Base-by-base conservation (phyloP, 2,329 filamentous ascomycete genomes). In the Cryphonectria radicalis region DNA sequence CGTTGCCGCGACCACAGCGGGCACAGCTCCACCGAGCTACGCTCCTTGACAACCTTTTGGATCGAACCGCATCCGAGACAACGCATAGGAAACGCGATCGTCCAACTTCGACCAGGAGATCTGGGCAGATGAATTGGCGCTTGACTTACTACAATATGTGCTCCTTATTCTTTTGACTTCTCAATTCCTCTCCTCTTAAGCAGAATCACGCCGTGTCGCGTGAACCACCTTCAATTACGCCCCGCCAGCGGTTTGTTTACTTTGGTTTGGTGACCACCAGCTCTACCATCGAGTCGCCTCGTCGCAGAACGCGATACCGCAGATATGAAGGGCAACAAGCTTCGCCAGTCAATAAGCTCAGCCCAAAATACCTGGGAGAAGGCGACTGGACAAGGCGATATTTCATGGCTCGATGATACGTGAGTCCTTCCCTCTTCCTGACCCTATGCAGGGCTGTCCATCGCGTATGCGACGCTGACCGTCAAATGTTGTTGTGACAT, bases 351-450 rank as follows among this genome's bases (percentile, higher is more conserved):
- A 1, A 55, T 28, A 28, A 8, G 55, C 6, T 22, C 37, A 42
- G 60, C 66, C 19, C n/a, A 28, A 19, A 14, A 53, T 37, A 37
- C 66, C 25, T 73, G 62, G 69, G 63, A 67, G 37, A 7, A 35
- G 0, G 22, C 55, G 8, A 22, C 25, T 19, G 5, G 14, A n/a
- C 19, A 28, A 59, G 71, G 57, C 32, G 62, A 64, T 25, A 40
- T 64, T 46, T 13, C 46, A 5, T 73, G 71, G 71, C 66, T 73
- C 5, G 70, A 68, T 32, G 35, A 73, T n/a, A 63, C 46, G 71
- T 73, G 19, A 71, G 71, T 66, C 6, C 19, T 25, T 37, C 42
- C 8, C 57, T 35, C 59, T 1, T 60, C 10, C 4, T n/a, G 5
- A 5, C 43, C 22, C 4, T 37, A n/a, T 14, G 14, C 66, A 66